A percentile compares a stretch with the other conserved stretches of the same genome.
phyloP scores from a whole-genome alignment of 495 filamentous ascomycete species.

The Penicillium desertorum region DNA sequence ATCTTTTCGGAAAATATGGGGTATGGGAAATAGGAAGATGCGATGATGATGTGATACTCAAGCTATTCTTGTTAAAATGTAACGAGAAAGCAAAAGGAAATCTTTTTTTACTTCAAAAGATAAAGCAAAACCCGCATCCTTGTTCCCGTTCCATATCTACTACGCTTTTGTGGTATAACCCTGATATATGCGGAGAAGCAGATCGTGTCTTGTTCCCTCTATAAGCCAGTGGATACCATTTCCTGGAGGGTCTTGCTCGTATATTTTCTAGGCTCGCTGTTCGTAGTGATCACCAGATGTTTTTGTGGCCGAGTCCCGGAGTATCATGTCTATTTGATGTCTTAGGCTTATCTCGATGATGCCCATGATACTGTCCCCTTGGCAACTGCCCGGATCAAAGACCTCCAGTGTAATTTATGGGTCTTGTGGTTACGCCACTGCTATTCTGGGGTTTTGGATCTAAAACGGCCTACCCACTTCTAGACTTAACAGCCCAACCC shows the following conservation, averaged over 20 bases:
- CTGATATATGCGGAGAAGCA: background rate
- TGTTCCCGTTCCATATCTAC: background rate
- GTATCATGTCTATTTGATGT: background rate
- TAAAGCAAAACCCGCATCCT: constrained; percentile 18
- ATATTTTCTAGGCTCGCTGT: background rate
- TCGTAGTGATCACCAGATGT: background rate
- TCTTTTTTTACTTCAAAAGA: constrained; percentile 26
- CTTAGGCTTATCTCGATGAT: background rate
- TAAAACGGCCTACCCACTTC: constrained; percentile 4
- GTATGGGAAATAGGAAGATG: constrained; percentile 28
- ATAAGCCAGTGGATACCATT: background rate
- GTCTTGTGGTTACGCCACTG: constrained; percentile 4
- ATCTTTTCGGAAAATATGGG: constrained; percentile 25
- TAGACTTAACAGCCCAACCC: background rate
- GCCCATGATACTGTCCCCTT: background rate
- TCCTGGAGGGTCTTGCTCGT: background rate
- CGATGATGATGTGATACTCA: constrained; percentile 40
- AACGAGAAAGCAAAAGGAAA: constrained; percentile 39
- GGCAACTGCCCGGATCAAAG: background rate
- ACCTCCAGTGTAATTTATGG: constrained; percentile 6
- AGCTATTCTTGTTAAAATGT: constrained; percentile 34
- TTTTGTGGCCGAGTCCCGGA: background rate
- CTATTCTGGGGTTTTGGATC: constrained; percentile 5
- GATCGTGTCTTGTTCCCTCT: background rate
- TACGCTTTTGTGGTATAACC: background rate